Base-by-base conservation (phyloP, 208 protist species). In the Strigomonas culicis region DNA sequence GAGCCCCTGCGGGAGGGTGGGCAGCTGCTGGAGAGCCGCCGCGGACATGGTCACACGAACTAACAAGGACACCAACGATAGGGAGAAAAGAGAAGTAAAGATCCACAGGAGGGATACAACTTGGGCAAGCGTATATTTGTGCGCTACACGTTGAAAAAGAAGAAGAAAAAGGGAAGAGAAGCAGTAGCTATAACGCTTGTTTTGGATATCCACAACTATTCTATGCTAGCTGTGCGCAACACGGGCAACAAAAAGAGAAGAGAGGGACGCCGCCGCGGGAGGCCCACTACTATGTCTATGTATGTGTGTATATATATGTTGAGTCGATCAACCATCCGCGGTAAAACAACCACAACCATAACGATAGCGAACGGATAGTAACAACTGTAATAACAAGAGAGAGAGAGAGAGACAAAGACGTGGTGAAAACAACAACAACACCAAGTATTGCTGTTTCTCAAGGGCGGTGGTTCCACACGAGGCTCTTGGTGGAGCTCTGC, bases 381-480 rank as follows among this genome's bases (percentile, higher is more conserved):
- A 73, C 31, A 49, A 66, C 36, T 10, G 2, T 15, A 34, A 1
- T 34, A 52, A 22, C 32, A 53, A 34, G 47, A 49, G 44, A 39
- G 19, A 63, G 21, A 60, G 49, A 21, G 19, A 61, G 31, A 31
- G 58, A 19, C 27, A 53, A 28, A n/a, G 24, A 39, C 4, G 28
- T 7, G 19, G 44, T 36, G 44, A 36, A 25, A 10, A 61, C n/a
- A 24, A 17, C 2, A 24, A 31, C 3, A 27, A 28, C 22, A 61
- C 15, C 31, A 50, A 8, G 39, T 49, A 21, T 49, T 21, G 4
- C n/a, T 49, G 4, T 55, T 55, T 4, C 51, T 76, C 71, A 91
- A 1, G 85, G 79, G 25, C 82, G 76, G 19, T 67, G 60, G 22
- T 74, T 21, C 86, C 82, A 88, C 39, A 71, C 60, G 1, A 92